Conservation (phyloP, 1,139 yeast genomes). For the Blastobotrys raffinosifermentans region DNA sequence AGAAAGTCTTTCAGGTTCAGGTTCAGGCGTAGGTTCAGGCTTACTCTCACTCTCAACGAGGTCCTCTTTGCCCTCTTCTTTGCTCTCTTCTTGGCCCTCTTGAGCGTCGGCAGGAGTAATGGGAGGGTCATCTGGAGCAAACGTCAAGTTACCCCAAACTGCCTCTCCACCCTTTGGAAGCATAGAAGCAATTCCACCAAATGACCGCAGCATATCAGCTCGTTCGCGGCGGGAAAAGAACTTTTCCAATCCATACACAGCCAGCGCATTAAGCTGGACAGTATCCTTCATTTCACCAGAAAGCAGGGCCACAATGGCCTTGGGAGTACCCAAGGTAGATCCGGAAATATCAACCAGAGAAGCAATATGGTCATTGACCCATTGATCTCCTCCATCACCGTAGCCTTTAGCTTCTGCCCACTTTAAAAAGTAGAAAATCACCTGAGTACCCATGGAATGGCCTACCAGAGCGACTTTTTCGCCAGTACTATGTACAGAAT, state of each 20-base stretch:
- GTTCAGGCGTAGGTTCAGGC: too few relatives aligned
- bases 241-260: constrained; percentile 90
- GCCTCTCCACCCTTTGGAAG: constrained; percentile 89
- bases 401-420: constrained; percentile 92
- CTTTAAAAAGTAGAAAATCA: constrained; percentile 78
- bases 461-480: constrained; percentile 76
- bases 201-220: constrained; percentile 72
- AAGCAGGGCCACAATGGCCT: constrained; percentile 80
- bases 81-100: constrained; percentile 13
- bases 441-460: constrained; percentile 96
- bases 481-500: constrained; percentile 45
- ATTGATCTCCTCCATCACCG: constrained; percentile 66
- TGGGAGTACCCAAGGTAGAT: constrained; percentile 85
- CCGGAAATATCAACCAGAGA: constrained; percentile 86
- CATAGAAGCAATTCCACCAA: constrained; percentile 96
- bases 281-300: constrained; percentile 99
- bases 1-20: constrained; percentile 39
- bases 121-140: constrained; percentile 49
- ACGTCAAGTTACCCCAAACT: constrained; percentile 67
- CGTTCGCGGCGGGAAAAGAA: constrained; percentile 88
- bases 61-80: background rate
- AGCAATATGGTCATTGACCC: constrained; percentile 83
- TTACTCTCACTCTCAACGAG: background rate
- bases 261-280: constrained; percentile 84
- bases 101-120: constrained; percentile 18